Conservation (phyloP, 208 protist genomes). For the Tritrichomonas musculus region DNA sequence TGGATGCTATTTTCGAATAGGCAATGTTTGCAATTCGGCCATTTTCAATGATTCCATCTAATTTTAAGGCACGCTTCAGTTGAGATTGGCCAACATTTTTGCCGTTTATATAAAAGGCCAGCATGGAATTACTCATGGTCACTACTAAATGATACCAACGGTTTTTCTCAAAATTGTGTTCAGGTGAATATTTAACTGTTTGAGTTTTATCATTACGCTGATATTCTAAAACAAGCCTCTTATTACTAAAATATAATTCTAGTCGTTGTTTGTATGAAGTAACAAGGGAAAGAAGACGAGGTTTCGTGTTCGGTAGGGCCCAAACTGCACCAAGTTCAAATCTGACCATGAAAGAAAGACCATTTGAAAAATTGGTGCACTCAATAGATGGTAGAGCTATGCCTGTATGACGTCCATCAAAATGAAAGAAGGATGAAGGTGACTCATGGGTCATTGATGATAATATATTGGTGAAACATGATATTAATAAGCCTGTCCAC, state of each 20-base stretch:
- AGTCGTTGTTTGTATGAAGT: not conserved
- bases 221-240: not conserved
- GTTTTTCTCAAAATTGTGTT: not conserved
- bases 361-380: not conserved
- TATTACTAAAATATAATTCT: not conserved
- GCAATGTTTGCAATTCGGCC: not conserved
- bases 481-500: constrained; percentile 11
- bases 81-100: not conserved
- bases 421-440: constrained; percentile 31
- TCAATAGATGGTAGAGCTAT: not conserved
- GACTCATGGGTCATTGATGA: not conserved
- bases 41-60: not conserved
- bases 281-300: not conserved
- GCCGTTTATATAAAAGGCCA: not conserved
- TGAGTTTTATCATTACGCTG: not conserved
- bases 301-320: not conserved
- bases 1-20: not conserved
- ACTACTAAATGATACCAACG: not conserved
- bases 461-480: not conserved
- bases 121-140: not conserved
- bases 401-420: not conserved
- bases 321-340: not conserved
- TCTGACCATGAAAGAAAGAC: not conserved
- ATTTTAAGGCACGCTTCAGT: not conserved
- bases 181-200: not conserved